These are phyloP conservation scores for Saksenaea oblongispora DNA, from an alignment of 371 early-diverging fungal genomes.

Conservation along the genomic window DNA sequence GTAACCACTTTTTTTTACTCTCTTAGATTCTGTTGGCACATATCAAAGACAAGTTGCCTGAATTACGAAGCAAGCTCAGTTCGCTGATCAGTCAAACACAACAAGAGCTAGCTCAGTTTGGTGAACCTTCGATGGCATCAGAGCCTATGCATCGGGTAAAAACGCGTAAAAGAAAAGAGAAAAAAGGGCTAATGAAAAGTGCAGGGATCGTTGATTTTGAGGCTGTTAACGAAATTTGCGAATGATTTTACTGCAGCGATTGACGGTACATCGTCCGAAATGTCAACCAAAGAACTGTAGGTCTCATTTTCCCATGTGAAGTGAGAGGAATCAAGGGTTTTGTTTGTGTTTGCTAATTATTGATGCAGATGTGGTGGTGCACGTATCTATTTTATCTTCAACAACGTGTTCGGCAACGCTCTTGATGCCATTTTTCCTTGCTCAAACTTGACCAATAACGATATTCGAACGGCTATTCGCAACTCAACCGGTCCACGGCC, in stretches of 20 bases:
- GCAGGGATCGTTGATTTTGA: slow-evolving; percentile 71
- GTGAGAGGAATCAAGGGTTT: background rate
- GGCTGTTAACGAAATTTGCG: slow-evolving; percentile 81
- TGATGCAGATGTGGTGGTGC: slow-evolving; percentile 78
- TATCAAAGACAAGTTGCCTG: slow-evolving; percentile 83
- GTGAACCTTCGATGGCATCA: slow-evolving; percentile 62
- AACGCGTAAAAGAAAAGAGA: background rate
- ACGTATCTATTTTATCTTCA: slow-evolving; percentile 90
- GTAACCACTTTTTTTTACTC: background rate
- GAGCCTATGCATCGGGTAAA: slow-evolving; percentile 48
- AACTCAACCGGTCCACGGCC: slow-evolving; percentile 90
- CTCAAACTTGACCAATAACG: slow-evolving; percentile 73
- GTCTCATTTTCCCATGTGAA: background rate
- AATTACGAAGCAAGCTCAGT: slow-evolving; percentile 80
- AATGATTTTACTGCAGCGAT: slow-evolving; percentile 81
- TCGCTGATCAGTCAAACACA: slow-evolving; percentile 80
- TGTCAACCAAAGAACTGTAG: slow-evolving; percentile 89
- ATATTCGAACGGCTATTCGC: slow-evolving; percentile 89
- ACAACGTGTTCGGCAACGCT: slow-evolving; percentile 81
- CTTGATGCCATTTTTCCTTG: slow-evolving; percentile 80
- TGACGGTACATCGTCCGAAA: slow-evolving; percentile 82
- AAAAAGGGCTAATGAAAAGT: slow-evolving; percentile 5
- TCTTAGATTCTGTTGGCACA: slow-evolving; percentile 74
- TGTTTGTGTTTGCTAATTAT: background rate
- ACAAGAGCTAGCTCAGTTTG: slow-evolving; percentile 78